These are phyloP conservation scores for Thelonectria blattea DNA, from an alignment of 2,329 filamentous ascomycete genomes.

Conservation along the genomic window DNA sequence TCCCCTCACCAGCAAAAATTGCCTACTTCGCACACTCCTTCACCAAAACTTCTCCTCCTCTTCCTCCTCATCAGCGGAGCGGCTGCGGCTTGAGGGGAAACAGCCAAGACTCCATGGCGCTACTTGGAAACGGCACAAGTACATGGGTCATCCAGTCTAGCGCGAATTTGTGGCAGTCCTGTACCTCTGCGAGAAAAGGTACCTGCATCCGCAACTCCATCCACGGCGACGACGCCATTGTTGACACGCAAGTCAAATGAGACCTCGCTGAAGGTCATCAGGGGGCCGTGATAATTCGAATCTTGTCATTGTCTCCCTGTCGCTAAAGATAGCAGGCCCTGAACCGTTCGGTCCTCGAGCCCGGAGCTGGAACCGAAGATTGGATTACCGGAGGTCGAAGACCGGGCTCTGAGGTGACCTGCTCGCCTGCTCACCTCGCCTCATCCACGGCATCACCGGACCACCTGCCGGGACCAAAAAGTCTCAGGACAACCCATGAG, in stretches of 20 bases:
- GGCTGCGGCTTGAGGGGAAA: constrained; percentile 17
- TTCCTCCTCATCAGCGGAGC: constrained; percentile 13
- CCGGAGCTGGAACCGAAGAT: background rate
- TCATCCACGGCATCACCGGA: constrained; percentile 11
- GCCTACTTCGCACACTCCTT: constrained; percentile 16
- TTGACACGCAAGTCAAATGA: background rate
- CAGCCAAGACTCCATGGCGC: constrained; percentile 9
- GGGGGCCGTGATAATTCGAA: constrained; percentile 5
- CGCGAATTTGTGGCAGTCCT: constrained; percentile 27
- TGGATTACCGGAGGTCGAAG: constrained; percentile 10
- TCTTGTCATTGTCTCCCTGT: constrained; percentile 1
- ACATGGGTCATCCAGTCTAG: constrained; percentile 23
- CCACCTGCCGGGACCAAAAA: constrained; percentile 3
- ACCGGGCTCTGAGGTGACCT: constrained; percentile 16
- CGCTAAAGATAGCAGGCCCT: constrained; percentile 15
- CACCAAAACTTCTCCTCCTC: constrained; percentile 34
- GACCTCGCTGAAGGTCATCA: background rate
- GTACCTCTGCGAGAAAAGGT: constrained; percentile 33
- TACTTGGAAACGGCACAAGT: constrained; percentile 2
- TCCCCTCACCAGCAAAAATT: background rate
- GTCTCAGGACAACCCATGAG: constrained; percentile 8
- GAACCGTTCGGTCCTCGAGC: constrained; percentile 2
- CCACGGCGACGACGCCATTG: constrained; percentile 12
- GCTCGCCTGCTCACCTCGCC: constrained; percentile 3
- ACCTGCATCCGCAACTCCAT: constrained; percentile 34